A percentile compares a stretch with the other conserved stretches of the same genome.
These are phyloP conservation scores for Helicostylum pulchrum DNA, from an alignment of 192 early-diverging fungal species.

Conservation along the genomic window DNA sequence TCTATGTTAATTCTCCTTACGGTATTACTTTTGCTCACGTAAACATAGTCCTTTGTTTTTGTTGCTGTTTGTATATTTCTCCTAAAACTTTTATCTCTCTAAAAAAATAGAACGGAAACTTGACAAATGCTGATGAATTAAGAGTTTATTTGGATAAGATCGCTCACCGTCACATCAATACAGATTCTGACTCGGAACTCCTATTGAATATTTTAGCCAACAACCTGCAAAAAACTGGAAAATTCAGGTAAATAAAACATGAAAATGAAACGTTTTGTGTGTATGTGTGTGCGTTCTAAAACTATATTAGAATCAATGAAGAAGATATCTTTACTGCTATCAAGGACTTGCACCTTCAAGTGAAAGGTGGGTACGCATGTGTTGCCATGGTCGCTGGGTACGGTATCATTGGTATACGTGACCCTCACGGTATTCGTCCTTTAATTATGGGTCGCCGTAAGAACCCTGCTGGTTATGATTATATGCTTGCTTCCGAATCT, in stretches of 20 bases:
- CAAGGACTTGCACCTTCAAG: constrained; percentile 75
- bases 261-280: not conserved
- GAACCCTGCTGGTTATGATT: constrained; percentile 76
- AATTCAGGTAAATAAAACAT: constrained; percentile 62
- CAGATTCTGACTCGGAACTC: constrained; percentile 98
- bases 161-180: constrained; percentile 99
- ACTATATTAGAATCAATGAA: constrained; percentile 77
- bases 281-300: not conserved
- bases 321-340: constrained; percentile 97
- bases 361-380: constrained; percentile 91
- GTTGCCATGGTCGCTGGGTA: constrained; percentile 97
- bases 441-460: constrained; percentile 87
- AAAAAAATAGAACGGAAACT: constrained; percentile 93
- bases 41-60: constrained; percentile 23
- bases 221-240: constrained; percentile 95
- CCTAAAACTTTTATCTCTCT: not conserved
- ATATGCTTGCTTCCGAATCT: constrained; percentile 98
- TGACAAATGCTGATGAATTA: constrained; percentile 92
- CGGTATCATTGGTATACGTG: constrained; percentile 92
- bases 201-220: constrained; percentile 97
- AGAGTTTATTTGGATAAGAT: constrained; percentile 86
- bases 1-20: constrained; percentile 99
- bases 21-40: constrained; percentile 95
- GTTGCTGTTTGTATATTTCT: too few relatives aligned
- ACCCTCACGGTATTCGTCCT: constrained; percentile 96